Evolutionary conservation across 2,329 filamentous ascomycete genomes (phyloP).

Genomic region (Alternaria hordeiaustralica): DNA sequence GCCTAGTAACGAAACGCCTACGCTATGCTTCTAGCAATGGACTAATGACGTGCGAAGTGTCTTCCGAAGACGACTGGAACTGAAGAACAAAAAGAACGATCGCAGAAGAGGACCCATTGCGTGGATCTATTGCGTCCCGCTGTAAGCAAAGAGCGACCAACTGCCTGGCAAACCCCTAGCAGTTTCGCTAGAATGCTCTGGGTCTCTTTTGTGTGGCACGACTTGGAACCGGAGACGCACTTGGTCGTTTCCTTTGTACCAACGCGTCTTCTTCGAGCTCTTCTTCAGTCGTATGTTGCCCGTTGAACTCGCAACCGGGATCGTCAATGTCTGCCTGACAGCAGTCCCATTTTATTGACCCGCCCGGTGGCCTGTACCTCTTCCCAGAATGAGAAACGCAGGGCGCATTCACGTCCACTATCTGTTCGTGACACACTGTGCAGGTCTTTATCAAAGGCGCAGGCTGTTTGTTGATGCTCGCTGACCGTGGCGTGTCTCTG

Average conservation of each 20-base stretch:
- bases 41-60: background rate
- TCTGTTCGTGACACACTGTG: constrained; percentile 17
- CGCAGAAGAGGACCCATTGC: background rate
- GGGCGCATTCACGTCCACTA: constrained; percentile 6
- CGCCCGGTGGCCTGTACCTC: background rate
- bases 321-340: constrained; percentile 14
- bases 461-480: background rate
- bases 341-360: constrained; percentile 9
- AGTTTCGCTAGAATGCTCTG: background rate
- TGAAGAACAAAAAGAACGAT: background rate
- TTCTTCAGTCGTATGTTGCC: constrained; percentile 6
- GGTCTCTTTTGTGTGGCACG: background rate
- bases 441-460: constrained; percentile 9
- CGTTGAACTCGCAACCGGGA: constrained; percentile 18
- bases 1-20: background rate
- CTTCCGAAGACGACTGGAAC: background rate
- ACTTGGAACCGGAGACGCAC: background rate
- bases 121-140: background rate
- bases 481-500: background rate
- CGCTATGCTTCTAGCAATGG: background rate
- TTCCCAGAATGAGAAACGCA: constrained; percentile 29
- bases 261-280: background rate
- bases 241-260: constrained; percentile 1
- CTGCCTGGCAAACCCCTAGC: background rate
- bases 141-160: background rate